These are phyloP conservation scores for Colletotrichum ledebouriae DNA, from an alignment of 2,329 filamentous ascomycete species.

Conservation along the genomic window DNA sequence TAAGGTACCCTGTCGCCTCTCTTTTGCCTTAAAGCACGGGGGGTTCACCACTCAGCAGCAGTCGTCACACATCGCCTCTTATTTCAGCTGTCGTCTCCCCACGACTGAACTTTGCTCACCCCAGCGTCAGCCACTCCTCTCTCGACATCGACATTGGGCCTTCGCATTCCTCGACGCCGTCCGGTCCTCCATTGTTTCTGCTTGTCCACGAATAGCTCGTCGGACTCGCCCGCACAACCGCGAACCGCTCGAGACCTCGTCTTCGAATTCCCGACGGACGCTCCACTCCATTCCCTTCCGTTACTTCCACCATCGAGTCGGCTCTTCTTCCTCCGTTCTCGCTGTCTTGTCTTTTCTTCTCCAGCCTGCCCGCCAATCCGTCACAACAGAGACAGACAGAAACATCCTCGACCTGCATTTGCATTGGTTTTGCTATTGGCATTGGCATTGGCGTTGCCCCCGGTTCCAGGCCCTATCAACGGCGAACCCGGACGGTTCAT, in stretches of 20 bases:
- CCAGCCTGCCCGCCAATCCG: not conserved
- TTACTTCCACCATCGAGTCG: constrained; percentile 11
- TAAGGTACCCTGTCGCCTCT: constrained; percentile 29
- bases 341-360: constrained; percentile 29
- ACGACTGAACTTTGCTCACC: constrained; percentile 29
- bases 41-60: constrained; percentile 13
- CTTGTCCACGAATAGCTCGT: constrained; percentile 34
- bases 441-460: constrained; percentile 1
- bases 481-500: constrained; percentile 31
- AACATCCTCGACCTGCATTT: constrained; percentile 19
- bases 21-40: constrained; percentile 28
- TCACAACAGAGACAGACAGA: constrained; percentile 15
- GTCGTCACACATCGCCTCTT: constrained; percentile 40
- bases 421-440: not conserved
- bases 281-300: too few species aligned
- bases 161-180: constrained; percentile 36
- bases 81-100: constrained; percentile 39
- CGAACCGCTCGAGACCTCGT: constrained; percentile 13
- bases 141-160: constrained; percentile 24
- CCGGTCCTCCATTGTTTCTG: constrained; percentile 37
- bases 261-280: constrained; percentile 3
- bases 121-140: constrained; percentile 36
- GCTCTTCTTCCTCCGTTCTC: constrained; percentile 14
- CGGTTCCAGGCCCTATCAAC: constrained; percentile 24
- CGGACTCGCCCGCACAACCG: constrained; percentile 15